Evolutionary conservation across 1,139 yeast species (phyloP).

Genomic region (Geotrichum bryndzae): DNA sequence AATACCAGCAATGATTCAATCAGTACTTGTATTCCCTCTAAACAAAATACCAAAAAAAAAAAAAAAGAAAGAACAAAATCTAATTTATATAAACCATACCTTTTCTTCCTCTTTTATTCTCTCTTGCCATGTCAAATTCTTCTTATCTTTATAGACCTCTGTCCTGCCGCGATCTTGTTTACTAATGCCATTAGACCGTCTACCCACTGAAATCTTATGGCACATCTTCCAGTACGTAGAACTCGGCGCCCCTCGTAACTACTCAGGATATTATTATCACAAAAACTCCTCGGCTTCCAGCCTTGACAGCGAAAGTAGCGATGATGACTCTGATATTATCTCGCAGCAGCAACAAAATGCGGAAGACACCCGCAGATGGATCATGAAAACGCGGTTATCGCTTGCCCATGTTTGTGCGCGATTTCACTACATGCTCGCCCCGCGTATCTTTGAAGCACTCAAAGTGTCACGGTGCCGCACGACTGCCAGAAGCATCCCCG

Average conservation of each 20-base stretch:
- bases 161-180: neutral
- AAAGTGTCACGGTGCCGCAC: neutral
- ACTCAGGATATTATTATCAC: constrained; percentile 7
- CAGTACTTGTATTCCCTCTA: neutral
- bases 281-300: neutral
- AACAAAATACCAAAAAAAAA: neutral
- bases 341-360: neutral
- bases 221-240: constrained; percentile 8
- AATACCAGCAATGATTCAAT: neutral
- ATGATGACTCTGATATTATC: neutral
- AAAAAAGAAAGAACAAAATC: no score
- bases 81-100: neutral
- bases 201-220: constrained; percentile 13
- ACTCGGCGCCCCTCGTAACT: constrained; percentile 5
- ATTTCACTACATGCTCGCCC: constrained; percentile 6
- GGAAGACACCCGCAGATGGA: neutral
- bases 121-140: neutral
- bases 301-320: neutral
- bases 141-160: neutral
- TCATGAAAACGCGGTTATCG: neutral
- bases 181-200: constrained; percentile 6
- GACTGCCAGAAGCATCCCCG: neutral
- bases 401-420: constrained; percentile 7
- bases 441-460: neutral
- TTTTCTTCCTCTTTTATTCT: neutral